phyloP scores from a whole-genome alignment of 208 protist genomes.

The Borovskyia barvae region DNA sequence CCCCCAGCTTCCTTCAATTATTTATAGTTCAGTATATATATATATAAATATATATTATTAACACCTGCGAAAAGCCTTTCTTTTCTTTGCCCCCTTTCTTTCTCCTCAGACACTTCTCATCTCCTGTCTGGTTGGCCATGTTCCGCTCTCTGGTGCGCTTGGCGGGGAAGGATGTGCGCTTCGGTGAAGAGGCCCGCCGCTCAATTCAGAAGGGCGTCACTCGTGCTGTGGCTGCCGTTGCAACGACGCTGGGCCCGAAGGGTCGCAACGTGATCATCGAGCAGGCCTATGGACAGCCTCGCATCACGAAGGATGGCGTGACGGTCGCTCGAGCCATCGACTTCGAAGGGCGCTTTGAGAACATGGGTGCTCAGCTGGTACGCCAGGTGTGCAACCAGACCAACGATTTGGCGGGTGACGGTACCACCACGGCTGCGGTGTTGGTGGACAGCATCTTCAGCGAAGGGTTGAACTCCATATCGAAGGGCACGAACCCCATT shows the following conservation, averaged over 20 bases:
- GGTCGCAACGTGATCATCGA: conserved; percentile 99
- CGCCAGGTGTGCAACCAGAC: conserved; percentile 96
- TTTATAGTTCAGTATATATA: too few relatives aligned
- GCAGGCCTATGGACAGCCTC: conserved; percentile 96
- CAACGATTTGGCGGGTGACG: conserved; percentile 98
- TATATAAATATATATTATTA: too few relatives aligned
- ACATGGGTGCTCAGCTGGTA: conserved; percentile 98
- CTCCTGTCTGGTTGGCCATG: too few relatives aligned
- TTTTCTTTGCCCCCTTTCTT: neutral
- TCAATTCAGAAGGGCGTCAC: conserved; percentile 96
- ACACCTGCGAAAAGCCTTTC: neutral
- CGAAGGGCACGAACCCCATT: conserved; percentile 98
- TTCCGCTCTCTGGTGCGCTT: conserved; percentile 48
- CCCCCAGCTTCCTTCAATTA: too few relatives aligned
- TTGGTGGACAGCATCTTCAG: conserved; percentile 97
- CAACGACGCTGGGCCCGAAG: conserved; percentile 98
- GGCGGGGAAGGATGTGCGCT: conserved; percentile 94
- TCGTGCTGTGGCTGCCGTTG: conserved; percentile 95
- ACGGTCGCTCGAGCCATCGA: conserved; percentile 99
- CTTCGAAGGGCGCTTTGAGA: conserved; percentile 97
- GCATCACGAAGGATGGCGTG: conserved; percentile 99
- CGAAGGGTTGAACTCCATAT: conserved; percentile 97
- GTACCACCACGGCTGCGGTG: conserved; percentile 99
- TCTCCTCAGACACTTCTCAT: too few relatives aligned
- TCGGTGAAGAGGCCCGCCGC: conserved; percentile 90